Percentiles rank a stretch among this genome's conserved stretches.
These are phyloP conservation scores for Marasmius fiardii DNA, from an alignment of 1,284 basidiomycete genomes.

Conservation along the genomic window DNA sequence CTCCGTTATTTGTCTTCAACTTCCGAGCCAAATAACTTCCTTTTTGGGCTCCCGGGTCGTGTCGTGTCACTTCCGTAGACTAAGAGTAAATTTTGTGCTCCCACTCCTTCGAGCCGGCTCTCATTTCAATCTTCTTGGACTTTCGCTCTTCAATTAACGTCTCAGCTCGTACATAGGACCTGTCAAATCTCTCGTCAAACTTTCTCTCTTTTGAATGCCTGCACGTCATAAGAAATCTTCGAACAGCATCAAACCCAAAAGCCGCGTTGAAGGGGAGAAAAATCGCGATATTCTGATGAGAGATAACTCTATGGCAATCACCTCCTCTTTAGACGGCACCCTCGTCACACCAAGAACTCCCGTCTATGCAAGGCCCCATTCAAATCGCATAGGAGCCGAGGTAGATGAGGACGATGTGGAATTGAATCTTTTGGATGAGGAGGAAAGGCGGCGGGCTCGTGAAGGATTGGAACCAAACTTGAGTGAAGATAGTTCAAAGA, in stretches of 20 bases:
- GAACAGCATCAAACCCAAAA: slow-evolving; percentile 21
- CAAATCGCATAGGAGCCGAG: slow-evolving; percentile 25
- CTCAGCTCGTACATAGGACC: not conserved
- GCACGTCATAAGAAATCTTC: slow-evolving; percentile 24
- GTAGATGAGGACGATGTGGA: slow-evolving; percentile 56
- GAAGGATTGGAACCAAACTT: slow-evolving; percentile 36
- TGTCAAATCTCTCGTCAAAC: not conserved
- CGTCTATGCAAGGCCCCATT: slow-evolving; percentile 34
- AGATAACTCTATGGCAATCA: slow-evolving; percentile 27
- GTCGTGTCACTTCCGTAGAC: not conserved
- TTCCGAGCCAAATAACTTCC: not conserved
- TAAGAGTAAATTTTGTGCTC: not conserved
- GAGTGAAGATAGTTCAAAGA: slow-evolving; percentile 34
- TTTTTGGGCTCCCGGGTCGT: not conserved
- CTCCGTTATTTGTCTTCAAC: not conserved
- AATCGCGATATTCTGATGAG: slow-evolving; percentile 25
- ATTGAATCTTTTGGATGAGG: slow-evolving; percentile 58
- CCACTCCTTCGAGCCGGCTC: not conserved
- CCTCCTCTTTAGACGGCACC: slow-evolving; percentile 61
- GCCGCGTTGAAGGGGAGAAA: slow-evolving; percentile 32
- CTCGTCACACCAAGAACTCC: slow-evolving; percentile 64
- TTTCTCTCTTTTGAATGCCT: slow-evolving; percentile 24
- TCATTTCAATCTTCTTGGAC: not conserved
- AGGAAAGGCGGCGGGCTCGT: slow-evolving; percentile 48
- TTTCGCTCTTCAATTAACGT: not conserved